Base-by-base conservation (phyloP, 1,139 yeast genomes). In the Pichia sp. region DNA sequence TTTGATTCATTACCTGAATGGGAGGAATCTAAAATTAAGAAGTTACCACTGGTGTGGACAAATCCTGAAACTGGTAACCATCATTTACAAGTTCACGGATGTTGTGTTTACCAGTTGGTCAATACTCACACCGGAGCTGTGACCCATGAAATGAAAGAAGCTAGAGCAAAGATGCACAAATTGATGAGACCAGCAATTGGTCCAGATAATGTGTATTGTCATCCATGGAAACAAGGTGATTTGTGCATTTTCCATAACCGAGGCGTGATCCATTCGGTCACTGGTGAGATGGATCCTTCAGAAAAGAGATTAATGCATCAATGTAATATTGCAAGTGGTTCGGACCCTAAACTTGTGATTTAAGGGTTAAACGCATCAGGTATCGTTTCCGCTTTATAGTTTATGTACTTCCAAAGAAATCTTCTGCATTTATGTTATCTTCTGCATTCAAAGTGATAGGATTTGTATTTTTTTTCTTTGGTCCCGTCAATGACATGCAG, bases 291-390 rank as follows among this genome's bases (percentile, higher is more conserved):
- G 64, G 81, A 77, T 29, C 72, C 73, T 28, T 85, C 82, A 45
- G 94, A 85, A 60, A 77, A 77, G 58, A 75, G 95, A 62, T 71
- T 86, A 61, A 85, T 86, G 95, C 95, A 86, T 62, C 95, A 86
- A 65, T 86, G 95, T 66, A 86, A 86, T 65, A 85, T 86, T 63
- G 95, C 95, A 26, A 79, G 87, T 60, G 88, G 87, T 5, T 53
- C 61, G 27, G 94, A 85, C 59, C 95, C 95, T 26, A 31, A 38
- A 16, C 42, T 45, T 33, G 41, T 41, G 9, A 27, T 5, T 55
- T 64, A 6, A 40, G 6, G 8, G 16, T 27, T 29, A 35, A 41
- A 27, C n/a, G 11, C 5, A 9, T 26, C 7, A 32, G 29, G 29
- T 31, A 11, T n/a, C 27, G 35, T 46, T 41, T 44, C 50, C 43